These are phyloP conservation scores for Hylodesmum podocarpum DNA, from an alignment of 306 rosid species.

Conservation along the genomic window DNA sequence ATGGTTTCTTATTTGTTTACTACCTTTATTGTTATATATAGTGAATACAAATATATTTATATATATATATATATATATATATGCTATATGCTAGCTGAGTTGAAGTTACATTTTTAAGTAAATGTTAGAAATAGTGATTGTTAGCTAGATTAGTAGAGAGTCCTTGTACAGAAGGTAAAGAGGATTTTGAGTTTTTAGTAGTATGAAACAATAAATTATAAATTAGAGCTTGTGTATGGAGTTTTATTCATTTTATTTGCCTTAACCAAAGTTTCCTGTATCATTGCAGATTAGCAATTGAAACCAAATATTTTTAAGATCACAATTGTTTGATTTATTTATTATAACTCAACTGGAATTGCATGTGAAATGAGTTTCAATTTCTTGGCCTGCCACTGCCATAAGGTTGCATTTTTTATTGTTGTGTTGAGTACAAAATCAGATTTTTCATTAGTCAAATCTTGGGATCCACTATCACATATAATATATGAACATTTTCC, in stretches of 20 bases:
- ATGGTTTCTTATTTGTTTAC: constrained; percentile 15
- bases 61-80: no score
- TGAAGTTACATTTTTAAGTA: constrained; percentile 32
- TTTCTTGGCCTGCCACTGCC: no score
- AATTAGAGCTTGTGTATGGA: constrained; percentile 16
- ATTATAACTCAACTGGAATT: background rate
- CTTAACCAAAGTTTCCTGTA: constrained; percentile 23
- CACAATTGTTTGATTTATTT: background rate
- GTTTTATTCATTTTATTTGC: constrained; percentile 20
- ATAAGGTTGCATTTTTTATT: background rate
- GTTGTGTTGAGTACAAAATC: background rate
- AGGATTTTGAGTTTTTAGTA: constrained; percentile 30
- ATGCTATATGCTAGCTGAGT: constrained; percentile 22
- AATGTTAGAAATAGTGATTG: constrained; percentile 17
- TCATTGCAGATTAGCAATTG: constrained; percentile 22
- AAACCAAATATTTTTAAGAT: background rate
- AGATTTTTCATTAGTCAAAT: constrained; percentile 18
- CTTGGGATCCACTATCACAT: background rate
- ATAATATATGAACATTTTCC: background rate
- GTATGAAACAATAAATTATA: constrained; percentile 21
- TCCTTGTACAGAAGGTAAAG: constrained; percentile 61
- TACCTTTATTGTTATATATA: constrained; percentile 34
- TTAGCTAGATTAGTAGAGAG: constrained; percentile 47
- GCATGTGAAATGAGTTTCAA: constrained; percentile 6
- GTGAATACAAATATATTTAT: constrained; percentile 9